These are phyloP conservation scores for Vinca minor DNA, from an alignment of 257 asterid genomes.

Conservation along the genomic window DNA sequence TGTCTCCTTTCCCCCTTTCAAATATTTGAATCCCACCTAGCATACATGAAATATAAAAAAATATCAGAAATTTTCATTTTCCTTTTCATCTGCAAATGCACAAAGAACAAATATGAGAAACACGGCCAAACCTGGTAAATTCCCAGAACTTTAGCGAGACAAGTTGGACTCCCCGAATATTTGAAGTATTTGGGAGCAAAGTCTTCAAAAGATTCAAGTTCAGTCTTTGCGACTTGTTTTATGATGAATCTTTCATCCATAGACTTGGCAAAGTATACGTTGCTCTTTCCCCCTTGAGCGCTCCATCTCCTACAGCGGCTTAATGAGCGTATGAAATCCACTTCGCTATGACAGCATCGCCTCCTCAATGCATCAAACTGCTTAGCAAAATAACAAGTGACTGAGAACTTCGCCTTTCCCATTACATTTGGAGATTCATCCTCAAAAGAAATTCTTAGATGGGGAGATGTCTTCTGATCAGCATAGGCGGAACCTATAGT, in stretches of 20 bases:
- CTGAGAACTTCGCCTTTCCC: conserved; percentile 69
- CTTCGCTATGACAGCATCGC: conserved; percentile 66
- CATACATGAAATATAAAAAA: conserved; percentile 5
- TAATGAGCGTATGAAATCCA: conserved; percentile 65
- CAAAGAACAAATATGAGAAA: conserved; percentile 1
- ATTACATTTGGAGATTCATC: conserved; percentile 39
- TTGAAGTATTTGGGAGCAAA: conserved; percentile 69
- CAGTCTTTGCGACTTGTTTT: conserved; percentile 87
- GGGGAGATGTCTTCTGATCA: conserved; percentile 58
- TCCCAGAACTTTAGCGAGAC: conserved; percentile 92
- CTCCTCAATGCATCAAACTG: conserved; percentile 69
- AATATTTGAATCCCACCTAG: conserved; percentile 55
- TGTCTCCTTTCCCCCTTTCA: conserved; percentile 75
- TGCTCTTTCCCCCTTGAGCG: conserved; percentile 97
- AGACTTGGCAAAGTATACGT: conserved; percentile 84
- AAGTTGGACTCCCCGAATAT: conserved; percentile 83
- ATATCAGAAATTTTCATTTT: neutral
- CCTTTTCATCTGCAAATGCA: neutral
- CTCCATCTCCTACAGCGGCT: conserved; percentile 88
- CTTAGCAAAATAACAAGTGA: conserved; percentile 74
- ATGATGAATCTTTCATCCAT: conserved; percentile 77
- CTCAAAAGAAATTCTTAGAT: conserved; percentile 63
- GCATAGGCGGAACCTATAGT: conserved; percentile 29
- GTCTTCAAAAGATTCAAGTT: conserved; percentile 81
- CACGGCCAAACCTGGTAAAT: conserved; percentile 69